Percentiles rank a stretch among this genome's conserved stretches.
These are phyloP conservation scores for Lupinus albus DNA, from an alignment of 306 rosid species.

Conservation along the genomic window DNA sequence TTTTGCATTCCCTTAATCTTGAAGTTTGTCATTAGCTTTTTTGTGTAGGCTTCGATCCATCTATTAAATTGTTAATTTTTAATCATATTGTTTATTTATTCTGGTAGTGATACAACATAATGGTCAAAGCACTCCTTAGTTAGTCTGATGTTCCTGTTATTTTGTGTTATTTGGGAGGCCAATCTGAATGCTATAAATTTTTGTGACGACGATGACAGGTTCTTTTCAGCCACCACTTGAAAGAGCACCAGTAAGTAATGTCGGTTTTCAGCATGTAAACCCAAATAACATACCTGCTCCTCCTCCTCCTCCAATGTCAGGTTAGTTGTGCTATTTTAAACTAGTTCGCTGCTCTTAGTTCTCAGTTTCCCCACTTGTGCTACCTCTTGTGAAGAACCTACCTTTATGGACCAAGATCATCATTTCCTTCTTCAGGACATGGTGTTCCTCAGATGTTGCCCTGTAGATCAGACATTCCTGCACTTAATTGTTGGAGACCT, in stretches of 20 bases:
- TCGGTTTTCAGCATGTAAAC: slow-evolving; percentile 60
- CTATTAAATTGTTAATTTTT: neutral
- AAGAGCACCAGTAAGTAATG: slow-evolving; percentile 64
- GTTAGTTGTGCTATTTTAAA: slow-evolving; percentile 40
- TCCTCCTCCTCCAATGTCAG: slow-evolving; percentile 70
- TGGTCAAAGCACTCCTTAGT: neutral
- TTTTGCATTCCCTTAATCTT: neutral
- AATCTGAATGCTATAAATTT: neutral
- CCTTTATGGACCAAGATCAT: slow-evolving; percentile 7
- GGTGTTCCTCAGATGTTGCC: slow-evolving; percentile 67
- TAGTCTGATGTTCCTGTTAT: neutral
- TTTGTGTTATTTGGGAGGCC: neutral
- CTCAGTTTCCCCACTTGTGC: neutral
- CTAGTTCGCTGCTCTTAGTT: neutral
- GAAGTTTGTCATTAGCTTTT: neutral
- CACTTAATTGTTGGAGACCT: slow-evolving; percentile 80
- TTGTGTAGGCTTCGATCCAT: slow-evolving; percentile 3
- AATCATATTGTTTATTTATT: neutral
- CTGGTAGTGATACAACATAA: neutral
- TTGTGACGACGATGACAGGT: slow-evolving; percentile 52
- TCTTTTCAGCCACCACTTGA: slow-evolving; percentile 66
- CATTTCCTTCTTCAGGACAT: slow-evolving; percentile 57
- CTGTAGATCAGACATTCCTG: slow-evolving; percentile 64
- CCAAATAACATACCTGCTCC: slow-evolving; percentile 59
- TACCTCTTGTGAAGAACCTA: neutral